Evolutionary conservation across 441 rosid genomes (phyloP).

Genomic region (Rhodomyrtus psidioides): DNA sequence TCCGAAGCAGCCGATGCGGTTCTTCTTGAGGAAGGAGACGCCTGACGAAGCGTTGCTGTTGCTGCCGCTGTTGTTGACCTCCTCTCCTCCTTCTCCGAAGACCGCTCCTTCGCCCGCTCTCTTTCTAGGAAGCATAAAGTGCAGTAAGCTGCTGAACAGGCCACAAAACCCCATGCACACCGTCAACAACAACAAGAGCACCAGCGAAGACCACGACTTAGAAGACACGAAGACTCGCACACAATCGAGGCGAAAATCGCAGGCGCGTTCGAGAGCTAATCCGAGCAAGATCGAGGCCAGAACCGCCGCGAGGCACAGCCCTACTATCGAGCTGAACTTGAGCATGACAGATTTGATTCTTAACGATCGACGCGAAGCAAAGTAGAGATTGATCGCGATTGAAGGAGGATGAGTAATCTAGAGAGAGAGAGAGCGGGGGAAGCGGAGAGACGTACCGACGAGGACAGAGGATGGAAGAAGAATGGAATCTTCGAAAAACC

Average conservation of each 20-base stretch:
- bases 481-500: slow-evolving; percentile 5
- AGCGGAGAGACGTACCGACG: slow-evolving; percentile 29
- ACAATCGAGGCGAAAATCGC: not conserved
- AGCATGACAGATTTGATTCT: not conserved
- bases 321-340: not conserved
- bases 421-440: not conserved
- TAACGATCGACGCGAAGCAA: not conserved
- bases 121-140: slow-evolving; percentile 69
- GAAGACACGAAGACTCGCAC: not conserved
- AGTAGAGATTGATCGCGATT: not conserved
- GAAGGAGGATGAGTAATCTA: not conserved
- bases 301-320: not conserved
- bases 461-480: slow-evolving; percentile 23
- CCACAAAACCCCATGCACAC: slow-evolving; percentile 26
- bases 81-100: slow-evolving; percentile 15
- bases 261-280: not conserved
- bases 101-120: slow-evolving; percentile 42
- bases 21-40: slow-evolving; percentile 40
- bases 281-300: not conserved
- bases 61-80: not conserved
- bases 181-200: not conserved
- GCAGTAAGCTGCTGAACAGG: slow-evolving; percentile 38
- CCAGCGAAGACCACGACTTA: not conserved
- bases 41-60: slow-evolving; percentile 2
- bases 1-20: slow-evolving; percentile 16